Conservation (phyloP, 306 rosid species). For the Pyrus bretschneideri region DNA sequence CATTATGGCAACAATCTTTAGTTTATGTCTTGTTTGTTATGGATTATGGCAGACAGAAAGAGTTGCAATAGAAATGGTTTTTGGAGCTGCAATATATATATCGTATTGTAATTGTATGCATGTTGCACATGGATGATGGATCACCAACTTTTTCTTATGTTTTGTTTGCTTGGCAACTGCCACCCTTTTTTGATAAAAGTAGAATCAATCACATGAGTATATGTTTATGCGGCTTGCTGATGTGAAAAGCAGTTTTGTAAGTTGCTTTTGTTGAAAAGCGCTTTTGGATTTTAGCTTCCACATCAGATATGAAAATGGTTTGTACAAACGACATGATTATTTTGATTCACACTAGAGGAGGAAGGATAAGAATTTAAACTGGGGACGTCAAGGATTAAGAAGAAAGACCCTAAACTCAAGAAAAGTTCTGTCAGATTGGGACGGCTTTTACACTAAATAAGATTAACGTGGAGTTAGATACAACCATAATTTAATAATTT, state of each 20-base stretch:
- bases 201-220: neutral
- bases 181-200: neutral
- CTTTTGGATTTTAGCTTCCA: neutral
- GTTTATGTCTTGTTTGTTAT: neutral
- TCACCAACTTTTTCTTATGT: neutral
- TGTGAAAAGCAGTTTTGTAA: neutral
- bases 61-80: neutral
- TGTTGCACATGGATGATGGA: slow-evolving; percentile 16
- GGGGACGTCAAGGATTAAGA: too few relatives aligned
- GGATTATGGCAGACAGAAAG: slow-evolving; percentile 36
- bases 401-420: too few relatives aligned
- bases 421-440: too few relatives aligned
- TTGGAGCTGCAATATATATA: too few relatives aligned
- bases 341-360: too few relatives aligned
- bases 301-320: too few relatives aligned
- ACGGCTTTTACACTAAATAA: too few relatives aligned
- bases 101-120: neutral
- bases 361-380: too few relatives aligned
- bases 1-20: neutral
- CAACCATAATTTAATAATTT: too few relatives aligned
- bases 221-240: too few relatives aligned
- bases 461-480: too few relatives aligned
- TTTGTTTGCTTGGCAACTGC: neutral
- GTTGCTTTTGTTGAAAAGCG: neutral
- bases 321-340: too few relatives aligned